A percentile compares a stretch with the other conserved stretches of the same genome.
phyloP scores from a whole-genome alignment of 1,139 yeast genomes.

The Diutina scorzettiae region DNA sequence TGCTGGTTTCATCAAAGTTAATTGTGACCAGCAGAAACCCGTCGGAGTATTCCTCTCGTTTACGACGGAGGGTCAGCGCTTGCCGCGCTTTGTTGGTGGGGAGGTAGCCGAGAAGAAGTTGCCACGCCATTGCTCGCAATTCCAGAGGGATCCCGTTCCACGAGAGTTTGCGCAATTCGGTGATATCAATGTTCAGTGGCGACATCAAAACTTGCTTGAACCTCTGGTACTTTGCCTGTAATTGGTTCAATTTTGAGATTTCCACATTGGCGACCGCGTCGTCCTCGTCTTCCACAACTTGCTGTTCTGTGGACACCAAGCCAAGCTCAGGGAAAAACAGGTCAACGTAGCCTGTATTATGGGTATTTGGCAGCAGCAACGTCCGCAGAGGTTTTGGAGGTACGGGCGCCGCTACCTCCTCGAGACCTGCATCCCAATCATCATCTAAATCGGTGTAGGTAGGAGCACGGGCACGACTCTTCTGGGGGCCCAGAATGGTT shows the following conservation, averaged over 20 bases:
- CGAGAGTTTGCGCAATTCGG: constrained; percentile 62
- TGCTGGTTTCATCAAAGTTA: constrained; percentile 33
- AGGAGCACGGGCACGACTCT: not conserved
- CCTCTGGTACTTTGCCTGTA: constrained; percentile 49
- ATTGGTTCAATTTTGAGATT: constrained; percentile 44
- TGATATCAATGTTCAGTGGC: constrained; percentile 31
- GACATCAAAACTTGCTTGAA: constrained; percentile 54
- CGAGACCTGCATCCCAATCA: constrained; percentile 86
- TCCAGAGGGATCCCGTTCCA: constrained; percentile 93
- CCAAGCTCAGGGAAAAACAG: constrained; percentile 5
- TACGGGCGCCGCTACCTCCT: constrained; percentile 20
- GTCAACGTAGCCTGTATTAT: not conserved
- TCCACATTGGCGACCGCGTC: constrained; percentile 30
- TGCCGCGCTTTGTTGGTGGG: constrained; percentile 80
- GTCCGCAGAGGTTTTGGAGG: not conserved
- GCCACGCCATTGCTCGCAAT: constrained; percentile 83
- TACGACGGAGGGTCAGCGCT: constrained; percentile 54
- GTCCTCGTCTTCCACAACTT: constrained; percentile 10
- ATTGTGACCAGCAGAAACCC: constrained; percentile 35
- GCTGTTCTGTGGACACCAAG: not conserved
- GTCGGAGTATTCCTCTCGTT: constrained; percentile 76
- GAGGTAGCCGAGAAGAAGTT: constrained; percentile 73
- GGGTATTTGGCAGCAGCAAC: not conserved
- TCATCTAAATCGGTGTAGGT: constrained; percentile 60
- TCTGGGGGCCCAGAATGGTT: not conserved